Base-by-base conservation (phyloP, 1,139 yeast genomes). In the Geotrichum bryndzae region DNA sequence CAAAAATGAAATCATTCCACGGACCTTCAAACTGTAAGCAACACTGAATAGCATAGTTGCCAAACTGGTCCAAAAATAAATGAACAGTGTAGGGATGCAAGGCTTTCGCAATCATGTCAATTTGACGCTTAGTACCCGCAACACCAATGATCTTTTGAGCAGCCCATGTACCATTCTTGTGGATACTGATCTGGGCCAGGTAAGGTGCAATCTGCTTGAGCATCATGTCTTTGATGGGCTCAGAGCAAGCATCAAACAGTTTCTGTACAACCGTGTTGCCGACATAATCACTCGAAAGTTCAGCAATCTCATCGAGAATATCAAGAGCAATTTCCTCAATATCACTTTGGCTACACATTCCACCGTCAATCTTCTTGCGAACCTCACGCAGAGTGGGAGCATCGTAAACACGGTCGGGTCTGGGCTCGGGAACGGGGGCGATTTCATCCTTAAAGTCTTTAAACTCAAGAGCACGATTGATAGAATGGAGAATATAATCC, bases 141-240 rank as follows among this genome's bases (percentile, higher is more conserved):
- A 89, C 86, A 67, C 86, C 88, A 69, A 95, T 91, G 72, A 94
- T 87, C 74, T 94, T 95, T 74, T 95, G 99, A 38, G 96, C 96
- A 1, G 98, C 98, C 99, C 99, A 94, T 3, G 99, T 94, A 65
- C 99, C 99, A 74, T 95, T 94, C 72, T 94, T 94, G 77, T 94
- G 99, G 62, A 90, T 87, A 69, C 98, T 95, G 79, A 94, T 87
- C 70, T 91, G 96, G 1, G 97, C 89, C 66, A 95, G 79, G 70
- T 81, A 89, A 25, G 95, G 96, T 3, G 88, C 80, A 59, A 95
- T 84, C 67, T 83, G 84, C 70, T 87, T 84, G 59, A 94, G 82
- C 91, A 95, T 88, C 75, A 88, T 82, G 68, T 88, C 87, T 71
- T 90, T 89, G 62, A 91, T 80, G 7, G 86, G 80, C 41, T 88